Base-by-base conservation (phyloP, 495 filamentous ascomycete genomes). In the Penicillium crystallinum region DNA sequence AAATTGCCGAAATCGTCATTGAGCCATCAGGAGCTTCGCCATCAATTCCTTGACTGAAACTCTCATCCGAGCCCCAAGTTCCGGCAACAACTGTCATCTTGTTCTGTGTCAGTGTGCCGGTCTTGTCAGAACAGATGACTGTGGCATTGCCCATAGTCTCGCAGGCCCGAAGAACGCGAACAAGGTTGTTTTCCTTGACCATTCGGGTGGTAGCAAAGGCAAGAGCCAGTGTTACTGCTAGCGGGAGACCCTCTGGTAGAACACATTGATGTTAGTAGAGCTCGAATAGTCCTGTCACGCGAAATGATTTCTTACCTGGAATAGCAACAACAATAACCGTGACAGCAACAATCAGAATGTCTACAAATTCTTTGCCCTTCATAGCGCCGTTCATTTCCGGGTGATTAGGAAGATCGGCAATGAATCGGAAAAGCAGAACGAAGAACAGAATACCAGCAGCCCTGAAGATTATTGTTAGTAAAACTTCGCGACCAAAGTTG, bases 81-180 rank as follows among this genome's bases (percentile, higher is more conserved):
- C 84, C 83, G 22, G 83, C 76, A 19, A 86, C 82, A 17, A 87
- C 82, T 2, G 81, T 84, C 84, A 87, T 87, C 56, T 80, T 82
- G 58, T 87, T 87, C 60, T 85, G 80, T 3, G 83, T 87, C n/a
- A 87, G 59, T 17, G 84, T 87, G 22, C 84, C 84, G 8, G 84
- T 87, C 57, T 87, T 87, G 61, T 87, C 84, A 0, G 83, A 85
- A 61, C 84, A 87, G 22, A 87, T 77, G 0, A 82, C 81, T 0
- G 83, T 87, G 3, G 83, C 83, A 57, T 86, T 86, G 25, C 84
- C 84, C 84, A 87, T 87, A 21, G 83, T 86, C 54, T 87, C 84
- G 62, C 84, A 87, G 21, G 83, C 82, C 15, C 79, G 75, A 17
- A 87, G 73, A 23, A 84, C 68, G 22, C 84, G 81, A 21, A 87